phyloP scores from a whole-genome alignment of 2,329 filamentous ascomycete species.

The Colletotrichum acutatum region DNA sequence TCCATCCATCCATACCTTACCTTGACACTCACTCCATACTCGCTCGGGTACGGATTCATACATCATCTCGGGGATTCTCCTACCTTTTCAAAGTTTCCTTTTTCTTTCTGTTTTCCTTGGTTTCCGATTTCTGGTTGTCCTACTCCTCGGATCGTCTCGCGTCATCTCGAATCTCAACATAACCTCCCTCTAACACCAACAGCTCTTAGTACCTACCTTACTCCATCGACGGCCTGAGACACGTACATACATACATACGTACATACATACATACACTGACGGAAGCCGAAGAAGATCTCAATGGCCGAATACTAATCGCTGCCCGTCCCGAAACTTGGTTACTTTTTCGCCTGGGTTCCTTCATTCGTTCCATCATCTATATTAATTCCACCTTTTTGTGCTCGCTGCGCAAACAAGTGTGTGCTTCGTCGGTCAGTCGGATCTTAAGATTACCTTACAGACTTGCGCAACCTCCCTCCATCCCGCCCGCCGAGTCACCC shows the following conservation, averaged over 20 bases:
- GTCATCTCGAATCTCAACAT: background rate
- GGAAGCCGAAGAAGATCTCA: background rate
- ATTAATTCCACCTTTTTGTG: constrained; percentile 9
- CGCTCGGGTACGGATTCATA: constrained; percentile 7
- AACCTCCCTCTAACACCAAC: background rate
- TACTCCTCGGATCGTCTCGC: background rate
- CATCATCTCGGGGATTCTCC: constrained; percentile 23
- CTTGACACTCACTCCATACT: too few species aligned
- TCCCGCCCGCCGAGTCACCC: constrained; percentile 10
- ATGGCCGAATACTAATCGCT: constrained; percentile 12
- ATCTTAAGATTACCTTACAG: background rate
- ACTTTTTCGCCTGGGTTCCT: background rate
- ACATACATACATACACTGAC: background rate
- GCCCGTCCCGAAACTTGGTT: background rate
- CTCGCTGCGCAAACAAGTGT: constrained; percentile 1
- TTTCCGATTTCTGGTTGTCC: background rate
- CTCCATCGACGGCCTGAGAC: background rate
- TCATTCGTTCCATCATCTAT: constrained; percentile 4
- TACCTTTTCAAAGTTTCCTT: background rate
- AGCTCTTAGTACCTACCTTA: background rate
- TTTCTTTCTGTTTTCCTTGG: background rate
- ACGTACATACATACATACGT: background rate
- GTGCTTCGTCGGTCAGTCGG: background rate
- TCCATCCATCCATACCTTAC: too few species aligned
- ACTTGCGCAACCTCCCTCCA: constrained; percentile 1